Base-by-base conservation (phyloP, 352 stramenopile genomes). In the Phytophthora cryptogea region DNA sequence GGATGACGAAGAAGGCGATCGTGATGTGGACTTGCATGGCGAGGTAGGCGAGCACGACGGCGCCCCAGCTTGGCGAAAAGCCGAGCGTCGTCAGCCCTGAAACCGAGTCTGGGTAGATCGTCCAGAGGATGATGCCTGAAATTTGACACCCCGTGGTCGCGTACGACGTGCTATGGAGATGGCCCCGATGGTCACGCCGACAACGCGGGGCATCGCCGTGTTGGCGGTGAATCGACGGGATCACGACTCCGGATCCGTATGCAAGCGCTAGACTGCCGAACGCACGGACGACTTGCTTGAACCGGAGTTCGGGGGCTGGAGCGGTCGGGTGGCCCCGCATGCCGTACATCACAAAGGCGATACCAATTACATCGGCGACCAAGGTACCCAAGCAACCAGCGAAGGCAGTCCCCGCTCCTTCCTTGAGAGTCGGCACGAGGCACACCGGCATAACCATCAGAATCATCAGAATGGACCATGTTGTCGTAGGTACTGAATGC, bases 201-300 rank as follows among this genome's bases (percentile, higher is more conserved):
- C 72, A 2, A 88, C 68, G 0, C 70, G 68, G 0, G 78, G 78
- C 78, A 88, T 88, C 61, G 13, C 58, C 74, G 57, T 86, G 77
- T 8, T 86, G 60, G 33, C 74, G 70, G 30, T 80, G 68, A 8
- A 86, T 63, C 1, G 59, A 51, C 20, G 75, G 74, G 47, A 85
- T 76, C 31, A 85, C 61, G 36, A 85, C 72, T 23, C 68, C 74
- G 17, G 77, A 74, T 23, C 60, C 70, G 30, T 86, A 86, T 2
- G 74, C 74, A n/a, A 87, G 65, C n/a, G 75, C 57, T 36, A 87
- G 59, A 60, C 80, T 87, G 16, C 75, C 77, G 28, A 86, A 86
- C 8, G 66, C 65, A 13, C 69, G 66, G 31, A 65, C 54, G 8
- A 86, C 64, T 64, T 84, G 68, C 37, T 78, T 62, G 50, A 86